Evolutionary conservation across 306 rosid genomes (phyloP).

Genomic region (Ochetophila trinervis): DNA sequence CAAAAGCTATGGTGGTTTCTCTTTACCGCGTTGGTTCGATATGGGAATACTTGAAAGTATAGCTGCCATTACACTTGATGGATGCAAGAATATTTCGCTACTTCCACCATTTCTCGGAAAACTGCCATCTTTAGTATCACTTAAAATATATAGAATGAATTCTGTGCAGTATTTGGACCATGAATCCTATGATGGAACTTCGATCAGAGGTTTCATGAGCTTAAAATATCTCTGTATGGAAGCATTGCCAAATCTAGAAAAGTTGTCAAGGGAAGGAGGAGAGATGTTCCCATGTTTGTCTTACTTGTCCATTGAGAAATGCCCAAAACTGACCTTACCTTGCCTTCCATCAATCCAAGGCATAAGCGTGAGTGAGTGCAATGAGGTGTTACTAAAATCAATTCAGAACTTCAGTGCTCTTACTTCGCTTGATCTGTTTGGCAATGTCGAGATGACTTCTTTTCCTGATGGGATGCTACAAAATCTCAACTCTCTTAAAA

Average conservation of each 20-base stretch:
- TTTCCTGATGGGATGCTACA: conserved; percentile 2
- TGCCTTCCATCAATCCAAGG: not conserved
- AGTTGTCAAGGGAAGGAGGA: conserved; percentile 2
- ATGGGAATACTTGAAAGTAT: conserved; percentile 9
- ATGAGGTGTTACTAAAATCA: not conserved
- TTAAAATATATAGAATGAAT: not conserved
- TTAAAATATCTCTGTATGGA: not conserved
- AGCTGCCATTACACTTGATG: not conserved
- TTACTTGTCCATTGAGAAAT: not conserved
- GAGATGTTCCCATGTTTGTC: conserved; percentile 8
- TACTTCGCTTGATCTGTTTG: not conserved
- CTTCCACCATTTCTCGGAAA: conserved; percentile 10
- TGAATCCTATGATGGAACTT: not conserved
- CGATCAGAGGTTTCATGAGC: not conserved
- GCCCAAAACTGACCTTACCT: conserved; percentile 12
- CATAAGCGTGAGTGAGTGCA: too few species aligned
- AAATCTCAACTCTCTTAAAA: not conserved
- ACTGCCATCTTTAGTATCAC: not conserved
- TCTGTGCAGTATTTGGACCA: not conserved
- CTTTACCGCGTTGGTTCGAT: conserved; percentile 8
- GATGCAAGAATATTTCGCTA: conserved; percentile 2
- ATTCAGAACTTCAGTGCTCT: not conserved
- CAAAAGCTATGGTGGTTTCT: not conserved
- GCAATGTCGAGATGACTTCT: not conserved
- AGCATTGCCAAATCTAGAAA: conserved; percentile 9